Evolutionary conservation across 495 filamentous ascomycete genomes (phyloP), one percentile per base, ranked within the genome.

Genomic region (Penicillium odoratum): DNA sequence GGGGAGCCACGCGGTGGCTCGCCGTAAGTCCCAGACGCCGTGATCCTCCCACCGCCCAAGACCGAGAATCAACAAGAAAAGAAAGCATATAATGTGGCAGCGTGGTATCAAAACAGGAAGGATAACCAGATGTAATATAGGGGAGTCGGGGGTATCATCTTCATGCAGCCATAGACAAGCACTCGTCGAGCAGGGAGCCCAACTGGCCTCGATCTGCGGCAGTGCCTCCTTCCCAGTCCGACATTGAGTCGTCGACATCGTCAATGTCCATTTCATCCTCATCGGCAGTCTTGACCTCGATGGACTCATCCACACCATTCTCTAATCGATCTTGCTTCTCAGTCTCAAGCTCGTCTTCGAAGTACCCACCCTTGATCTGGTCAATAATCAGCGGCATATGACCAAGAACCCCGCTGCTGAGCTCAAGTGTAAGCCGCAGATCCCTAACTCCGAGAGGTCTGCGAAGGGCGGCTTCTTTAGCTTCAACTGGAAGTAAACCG

Each of bases 321-420:
- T 75, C 74, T 13, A 59, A 36, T 69, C 65, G 83, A 78, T 72
- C 85, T 79, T 60, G 72, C 31, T 65, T 73, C 64, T 75, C 72
- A 31, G 73, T 64, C 82, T 91, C 88, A 25, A 90, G 78, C 61
- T 92, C 89, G 21, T 89, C 86, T 71, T 93, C 91, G 49, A 89
- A 78, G 59, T 89, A 90, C 5, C 80, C 81, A 55, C 85, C 82
- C 72, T 89, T 81, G 53, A 96, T 85, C 56, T 85, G 81, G 56
- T 88, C 83, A 36, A 85, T 78, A 13, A 94, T 77, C 28, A 90
- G 75, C 0, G 89, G 90, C 78, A 94, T 91, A 62, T 91, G 86
- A 11, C 85, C 85, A 25, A 96, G 75, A 28, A 87, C 82, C 50
- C 83, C 85, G 59, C 91, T 85, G 0, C 88, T 87, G 40, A 96